Conservation (phyloP, 2,329 filamentous ascomycete genomes). For the Dactylellina sp. region DNA sequence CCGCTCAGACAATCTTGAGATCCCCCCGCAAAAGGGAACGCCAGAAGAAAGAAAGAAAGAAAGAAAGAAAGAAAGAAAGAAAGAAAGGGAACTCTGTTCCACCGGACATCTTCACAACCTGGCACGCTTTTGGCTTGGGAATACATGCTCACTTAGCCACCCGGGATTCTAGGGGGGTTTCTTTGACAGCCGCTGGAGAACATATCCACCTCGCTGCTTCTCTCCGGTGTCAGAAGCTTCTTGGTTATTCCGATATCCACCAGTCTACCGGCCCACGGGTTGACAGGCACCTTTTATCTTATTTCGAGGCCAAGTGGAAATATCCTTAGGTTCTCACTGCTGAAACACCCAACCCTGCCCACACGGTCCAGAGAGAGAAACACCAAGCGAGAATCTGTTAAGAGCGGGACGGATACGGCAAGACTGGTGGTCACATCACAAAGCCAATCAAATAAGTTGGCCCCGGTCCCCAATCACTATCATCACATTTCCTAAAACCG, state of each 20-base stretch:
- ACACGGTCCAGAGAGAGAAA: constrained; percentile 51
- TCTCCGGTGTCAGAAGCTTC: constrained; percentile 29
- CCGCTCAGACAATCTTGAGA: constrained; percentile 33
- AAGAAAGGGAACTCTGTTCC: constrained; percentile 4
- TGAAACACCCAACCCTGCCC: constrained; percentile 46
- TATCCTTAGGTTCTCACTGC: constrained; percentile 10
- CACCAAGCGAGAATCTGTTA: constrained; percentile 51
- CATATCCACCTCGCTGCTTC: constrained; percentile 6
- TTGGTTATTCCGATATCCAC: constrained; percentile 2
- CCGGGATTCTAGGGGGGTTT: constrained; percentile 16
- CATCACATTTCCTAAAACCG: constrained; percentile 26
- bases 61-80: neutral
- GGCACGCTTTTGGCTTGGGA: constrained; percentile 30
- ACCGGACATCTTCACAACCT: constrained; percentile 3
- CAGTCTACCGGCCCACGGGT: constrained; percentile 17
- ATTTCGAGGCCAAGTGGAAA: neutral
- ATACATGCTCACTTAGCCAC: constrained; percentile 29
- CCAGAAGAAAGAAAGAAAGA: neutral
- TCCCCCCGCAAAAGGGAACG: constrained; percentile 21
- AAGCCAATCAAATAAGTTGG: constrained; percentile 41
- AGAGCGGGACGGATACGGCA: constrained; percentile 50
- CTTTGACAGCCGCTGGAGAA: constrained; percentile 33
- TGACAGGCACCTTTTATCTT: constrained; percentile 41
- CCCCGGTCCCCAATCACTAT: constrained; percentile 15
- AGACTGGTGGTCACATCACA: no score